Conservation (phyloP, 2,329 filamentous ascomycete genomes). For the Neonectria faginata region DNA sequence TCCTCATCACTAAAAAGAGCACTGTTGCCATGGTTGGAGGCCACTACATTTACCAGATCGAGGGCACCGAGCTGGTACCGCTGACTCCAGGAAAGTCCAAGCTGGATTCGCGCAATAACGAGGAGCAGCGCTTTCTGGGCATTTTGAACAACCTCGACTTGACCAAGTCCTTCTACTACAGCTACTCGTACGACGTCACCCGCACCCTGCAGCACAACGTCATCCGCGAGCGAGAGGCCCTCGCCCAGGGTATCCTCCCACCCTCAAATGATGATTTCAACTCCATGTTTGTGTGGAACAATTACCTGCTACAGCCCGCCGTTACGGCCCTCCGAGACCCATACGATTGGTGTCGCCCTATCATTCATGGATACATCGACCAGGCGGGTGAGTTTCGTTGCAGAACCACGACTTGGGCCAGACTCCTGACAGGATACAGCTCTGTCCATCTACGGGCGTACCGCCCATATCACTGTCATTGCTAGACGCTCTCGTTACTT, state of each 20-base stretch:
- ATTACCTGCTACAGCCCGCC: slow-evolving; percentile 85
- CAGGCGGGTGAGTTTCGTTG: slow-evolving; percentile 69
- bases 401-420: too few relatives aligned
- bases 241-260: slow-evolving; percentile 72
- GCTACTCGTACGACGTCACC: slow-evolving; percentile 97
- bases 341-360: slow-evolving; percentile 95
- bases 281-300: slow-evolving; percentile 98
- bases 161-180: slow-evolving; percentile 95
- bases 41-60: slow-evolving; percentile 95
- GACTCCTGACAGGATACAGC: slow-evolving; percentile 50
- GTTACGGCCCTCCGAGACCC: slow-evolving; percentile 77
- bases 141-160: slow-evolving; percentile 94
- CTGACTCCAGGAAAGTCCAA: slow-evolving; percentile 82
- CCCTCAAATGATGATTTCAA: slow-evolving; percentile 77
- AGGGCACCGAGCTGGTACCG: slow-evolving; percentile 91
- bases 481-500: slow-evolving; percentile 93
- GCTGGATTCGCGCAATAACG: slow-evolving; percentile 81
- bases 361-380: slow-evolving; percentile 96
- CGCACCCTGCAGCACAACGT: slow-evolving; percentile 94
- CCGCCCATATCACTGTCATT: slow-evolving; percentile 92
- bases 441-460: slow-evolving; percentile 86
- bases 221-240: slow-evolving; percentile 77
- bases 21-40: slow-evolving; percentile 97
- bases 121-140: slow-evolving; percentile 88
- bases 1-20: slow-evolving; percentile 94